Evolutionary conservation across 306 rosid species (phyloP), one percentile per base, ranked within the genome.

Genomic region (Purshia tridentata): DNA sequence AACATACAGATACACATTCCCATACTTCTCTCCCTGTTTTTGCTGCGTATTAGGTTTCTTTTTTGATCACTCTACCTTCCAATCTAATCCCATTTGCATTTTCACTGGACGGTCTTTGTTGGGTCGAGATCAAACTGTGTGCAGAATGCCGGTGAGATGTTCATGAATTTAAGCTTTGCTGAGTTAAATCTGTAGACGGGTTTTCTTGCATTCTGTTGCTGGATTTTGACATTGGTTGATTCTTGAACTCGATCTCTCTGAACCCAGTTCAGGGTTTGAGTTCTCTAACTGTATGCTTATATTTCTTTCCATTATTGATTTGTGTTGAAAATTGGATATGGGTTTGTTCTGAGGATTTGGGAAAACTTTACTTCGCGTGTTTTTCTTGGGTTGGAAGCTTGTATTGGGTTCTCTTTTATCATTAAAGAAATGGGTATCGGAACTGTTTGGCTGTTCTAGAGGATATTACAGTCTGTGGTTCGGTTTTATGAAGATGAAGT

Each of bases 401-500:
- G 77, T 73, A 63, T 77, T 81, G 76, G 70, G 64, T 70, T 70
- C 56, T 64, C 52, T 52, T 74, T 58, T 55, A 58, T 70, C 29
- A 61, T 57, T 72, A 29, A 69, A 58, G 41, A 35, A 48, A 78
- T 74, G 82, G 82, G 74, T 68, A 19, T 77, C 68, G 64, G 82
- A 77, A 53, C 60, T 42, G 60, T 83, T 73, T 81, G 78, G 78
- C 82, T 70, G 67, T 65, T 69, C 80, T 67, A 52, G 72, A 81
- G 65, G 69, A 47, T 82, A 39, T 64, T 77, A 78, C 65, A 20
- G 68, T 46, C 49, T 77, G 5, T 74, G 60, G 20, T 16, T 77
- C 49, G 52, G 29, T 65, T 67, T 62, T 16, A 49, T 57, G 35
- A 81, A 61, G 80, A 89, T 91, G 98, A 93, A 84, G 88, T 87